Conservation (phyloP, 2,329 filamentous ascomycete species). For the Fusarium brachygibbosum region DNA sequence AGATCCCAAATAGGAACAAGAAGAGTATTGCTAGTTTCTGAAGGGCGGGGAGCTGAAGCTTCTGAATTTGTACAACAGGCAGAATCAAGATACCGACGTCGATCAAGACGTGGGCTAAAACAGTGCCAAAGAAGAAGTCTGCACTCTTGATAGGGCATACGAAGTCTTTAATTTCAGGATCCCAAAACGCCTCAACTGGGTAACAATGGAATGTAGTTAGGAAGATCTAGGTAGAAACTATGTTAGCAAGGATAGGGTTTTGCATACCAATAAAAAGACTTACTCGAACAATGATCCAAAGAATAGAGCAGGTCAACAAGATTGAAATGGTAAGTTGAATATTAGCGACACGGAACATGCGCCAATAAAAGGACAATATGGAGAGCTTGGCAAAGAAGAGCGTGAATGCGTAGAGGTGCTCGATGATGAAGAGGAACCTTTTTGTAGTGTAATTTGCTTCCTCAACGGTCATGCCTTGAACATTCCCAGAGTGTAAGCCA, state of each 20-base stretch:
- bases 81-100: constrained; percentile 50
- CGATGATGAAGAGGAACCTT: constrained; percentile 43
- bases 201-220: constrained; percentile 38
- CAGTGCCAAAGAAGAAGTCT: constrained; percentile 35
- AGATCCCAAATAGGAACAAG: constrained; percentile 49
- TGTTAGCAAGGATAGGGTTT: neutral
- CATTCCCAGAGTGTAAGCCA: constrained; percentile 32
- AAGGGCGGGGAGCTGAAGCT: constrained; percentile 44
- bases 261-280: neutral
- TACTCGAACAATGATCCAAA: constrained; percentile 49
- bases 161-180: constrained; percentile 12
- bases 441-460: constrained; percentile 33
- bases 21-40: constrained; percentile 46
- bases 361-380: constrained; percentile 52
- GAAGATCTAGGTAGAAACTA: constrained; percentile 6
- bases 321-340: constrained; percentile 46
- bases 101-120: constrained; percentile 49
- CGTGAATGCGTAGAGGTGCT: constrained; percentile 50
- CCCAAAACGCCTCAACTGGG: constrained; percentile 37
- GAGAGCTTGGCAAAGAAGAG: constrained; percentile 50
- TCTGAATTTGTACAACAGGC: constrained; percentile 48
- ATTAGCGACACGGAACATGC: constrained; percentile 49
- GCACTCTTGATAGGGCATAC: constrained; percentile 48
- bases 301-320: constrained; percentile 43
- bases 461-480: constrained; percentile 12